Base-by-base conservation (phyloP, 108 stramenopile species). In the Nannochloropsis gaditana region DNA sequence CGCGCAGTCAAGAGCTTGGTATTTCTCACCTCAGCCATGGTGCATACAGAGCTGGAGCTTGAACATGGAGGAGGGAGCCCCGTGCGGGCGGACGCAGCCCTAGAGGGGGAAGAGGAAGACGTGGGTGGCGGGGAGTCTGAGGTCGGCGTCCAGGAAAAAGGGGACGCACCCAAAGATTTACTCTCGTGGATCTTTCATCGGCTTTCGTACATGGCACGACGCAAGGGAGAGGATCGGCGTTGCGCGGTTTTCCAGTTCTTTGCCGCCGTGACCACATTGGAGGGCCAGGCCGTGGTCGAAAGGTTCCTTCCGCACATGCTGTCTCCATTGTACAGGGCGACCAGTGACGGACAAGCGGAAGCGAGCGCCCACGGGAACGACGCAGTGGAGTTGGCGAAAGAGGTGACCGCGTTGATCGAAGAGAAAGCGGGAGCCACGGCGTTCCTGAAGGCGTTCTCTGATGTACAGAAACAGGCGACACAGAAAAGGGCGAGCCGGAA, bases 371-470 rank as follows among this genome's bases (percentile, higher is more conserved):
- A 84, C 41, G 84, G 80, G 9, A 84, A 85, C 42, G 88, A 89
- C 41, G 82, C 41, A 2, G 45, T 83, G 17, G 87, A 21, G 2
- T 41, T 79, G 43, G 83, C 45, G 10, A 45, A 80, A 45, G 80
- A 90, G 86, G 84, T 90, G 44, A 84, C 89, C 86, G 90, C 73
- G 84, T 43, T 89, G 83, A 42, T 90, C 42, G 90, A 90, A 43
- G 86, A 82, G 43, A 89, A 89, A 86, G 89, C 89, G 41, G 90
- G 90, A 3, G 85, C 86, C 43, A 83, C 82, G 5, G 9, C 43
- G 19, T 90, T 87, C 89, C 45, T 90, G 42, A 83, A 89, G 86
- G 83, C 84, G 5, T 43, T 87, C 42, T 86, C 89, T 11, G 44
- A 80, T 11, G 86, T 89, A 43, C 87, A 87, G 50, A 86, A 83